Conservation (phyloP, 805 yeast genomes). For the Candida parachauliodes region DNA sequence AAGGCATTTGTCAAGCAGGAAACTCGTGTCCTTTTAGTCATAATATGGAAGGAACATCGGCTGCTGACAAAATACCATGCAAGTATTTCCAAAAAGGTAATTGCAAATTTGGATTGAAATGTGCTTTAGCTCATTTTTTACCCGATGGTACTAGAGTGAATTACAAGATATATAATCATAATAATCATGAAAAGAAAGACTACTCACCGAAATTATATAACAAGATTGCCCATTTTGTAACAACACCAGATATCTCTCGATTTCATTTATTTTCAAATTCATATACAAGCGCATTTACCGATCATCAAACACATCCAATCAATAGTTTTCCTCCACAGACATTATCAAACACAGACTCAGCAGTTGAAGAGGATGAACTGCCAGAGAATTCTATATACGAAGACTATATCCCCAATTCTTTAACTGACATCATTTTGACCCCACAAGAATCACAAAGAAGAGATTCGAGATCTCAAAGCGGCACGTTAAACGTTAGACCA, state of each 20-base stretch:
- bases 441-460: conserved; percentile 73
- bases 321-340: conserved; percentile 7
- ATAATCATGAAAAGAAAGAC: background rate
- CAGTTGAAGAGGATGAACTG: conserved; percentile 10
- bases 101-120: conserved; percentile 90
- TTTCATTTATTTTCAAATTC: conserved; percentile 7
- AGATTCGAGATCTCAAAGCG: conserved; percentile 56
- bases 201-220: background rate
- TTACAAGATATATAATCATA: conserved; percentile 25
- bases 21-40: conserved; percentile 89
- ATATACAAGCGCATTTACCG: conserved; percentile 6
- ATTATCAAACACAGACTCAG: conserved; percentile 7
- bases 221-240: background rate
- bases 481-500: conserved; percentile 38
- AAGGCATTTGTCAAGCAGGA: conserved; percentile 96
- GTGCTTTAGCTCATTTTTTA: conserved; percentile 88
- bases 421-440: conserved; percentile 71
- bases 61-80: conserved; percentile 65
- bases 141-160: conserved; percentile 88
- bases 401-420: conserved; percentile 77
- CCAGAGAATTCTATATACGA: conserved; percentile 29
- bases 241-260: background rate
- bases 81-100: conserved; percentile 95
- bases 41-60: conserved; percentile 51
- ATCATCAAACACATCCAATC: conserved; percentile 3